Evolutionary conservation across 495 filamentous ascomycete species (phyloP), one percentile per base, ranked within the genome.

Genomic region (Friedmanniomyces simplex): DNA sequence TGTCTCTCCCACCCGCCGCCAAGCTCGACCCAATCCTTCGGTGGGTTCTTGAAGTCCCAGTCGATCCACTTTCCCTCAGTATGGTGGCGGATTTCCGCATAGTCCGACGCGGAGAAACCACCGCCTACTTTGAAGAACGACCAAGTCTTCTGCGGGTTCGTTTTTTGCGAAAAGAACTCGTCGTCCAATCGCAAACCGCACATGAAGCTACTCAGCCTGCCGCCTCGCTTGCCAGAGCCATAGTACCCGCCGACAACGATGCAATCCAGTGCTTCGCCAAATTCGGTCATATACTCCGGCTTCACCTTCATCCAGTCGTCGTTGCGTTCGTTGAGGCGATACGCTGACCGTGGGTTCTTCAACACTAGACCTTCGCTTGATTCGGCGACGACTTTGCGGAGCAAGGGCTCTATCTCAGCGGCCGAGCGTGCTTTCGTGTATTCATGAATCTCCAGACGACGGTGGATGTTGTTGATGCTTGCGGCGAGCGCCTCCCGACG

Each of bases 271-370:
- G 84, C 87, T 71, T 98, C 93, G 55, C 93, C 93, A 67, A 91
- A 96, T 61, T 95, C 93, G 24, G 82, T 84, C 93, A 98, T 96
- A 71, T 98, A 98, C 58, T 98, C 93, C 5, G 93, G 93, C 68
- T 98, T 98, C 20, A 98, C 90, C 69, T 98, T 98, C 76, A 97
- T 88, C 93, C 93, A 98, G 73, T 95, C 86, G 64, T 96, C 89
- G 66, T 93, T 93, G 28, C 93, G 87, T 61, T 89, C 86, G 68
- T 95, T 96, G 30, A 96, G 74, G 25, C 83, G 80, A 67, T 98
- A 98, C 49, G 79, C 73, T 1, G 89, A 93, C 13, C 86, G 77
- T 5, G 93, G 93, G 64, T 96, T 97, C 73, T 98, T 98, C 55
- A 98, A 73, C 0, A 98, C 90, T 7, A 98, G 73, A 4, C 93